Conservation (phyloP, 106 monocot species). For the Acorus calamus region DNA sequence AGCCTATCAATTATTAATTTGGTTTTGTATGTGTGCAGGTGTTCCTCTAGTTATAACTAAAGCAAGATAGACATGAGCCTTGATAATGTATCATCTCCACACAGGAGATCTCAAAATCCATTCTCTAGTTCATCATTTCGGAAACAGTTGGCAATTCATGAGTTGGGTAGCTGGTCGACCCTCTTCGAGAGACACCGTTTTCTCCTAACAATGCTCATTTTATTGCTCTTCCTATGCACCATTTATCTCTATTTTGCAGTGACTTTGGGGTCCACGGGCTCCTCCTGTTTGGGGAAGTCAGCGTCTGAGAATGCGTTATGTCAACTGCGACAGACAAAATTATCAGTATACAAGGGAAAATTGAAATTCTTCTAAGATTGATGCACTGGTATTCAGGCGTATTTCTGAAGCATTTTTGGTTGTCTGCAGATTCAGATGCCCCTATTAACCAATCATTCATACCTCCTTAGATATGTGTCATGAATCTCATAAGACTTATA, state of each 20-base stretch:
- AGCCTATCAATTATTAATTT: too few species aligned
- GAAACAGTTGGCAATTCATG: constrained; percentile 1
- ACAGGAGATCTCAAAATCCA: constrained; percentile 10
- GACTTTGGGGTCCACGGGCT: constrained; percentile 7
- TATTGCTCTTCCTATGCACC: constrained; percentile 19
- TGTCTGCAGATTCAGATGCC: constrained; percentile 2
- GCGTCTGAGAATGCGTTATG: constrained; percentile 6
- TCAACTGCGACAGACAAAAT: constrained; percentile 3
- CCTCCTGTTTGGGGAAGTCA: constrained; percentile 4
- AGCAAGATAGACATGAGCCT: constrained; percentile 3
- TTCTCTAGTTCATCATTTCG: constrained; percentile 6
- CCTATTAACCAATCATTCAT: too few species aligned
- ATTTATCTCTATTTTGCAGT: constrained; percentile 31
- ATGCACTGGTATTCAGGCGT: too few species aligned
- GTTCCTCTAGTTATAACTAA: too few species aligned
- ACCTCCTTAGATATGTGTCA: too few species aligned
- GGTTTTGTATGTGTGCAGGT: too few species aligned
- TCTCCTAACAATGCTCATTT: constrained; percentile 10
- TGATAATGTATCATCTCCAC: constrained; percentile 16
- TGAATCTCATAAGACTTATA: too few species aligned
- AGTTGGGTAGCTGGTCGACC: constrained; percentile 10
- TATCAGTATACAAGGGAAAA: constrained; percentile 5
- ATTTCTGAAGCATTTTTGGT: too few species aligned
- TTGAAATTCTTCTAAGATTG: constrained; percentile 6
- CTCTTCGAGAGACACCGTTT: constrained; percentile 17